phyloP scores from a whole-genome alignment of 139 green algal genomes.

The Chlorella vulgaris region DNA sequence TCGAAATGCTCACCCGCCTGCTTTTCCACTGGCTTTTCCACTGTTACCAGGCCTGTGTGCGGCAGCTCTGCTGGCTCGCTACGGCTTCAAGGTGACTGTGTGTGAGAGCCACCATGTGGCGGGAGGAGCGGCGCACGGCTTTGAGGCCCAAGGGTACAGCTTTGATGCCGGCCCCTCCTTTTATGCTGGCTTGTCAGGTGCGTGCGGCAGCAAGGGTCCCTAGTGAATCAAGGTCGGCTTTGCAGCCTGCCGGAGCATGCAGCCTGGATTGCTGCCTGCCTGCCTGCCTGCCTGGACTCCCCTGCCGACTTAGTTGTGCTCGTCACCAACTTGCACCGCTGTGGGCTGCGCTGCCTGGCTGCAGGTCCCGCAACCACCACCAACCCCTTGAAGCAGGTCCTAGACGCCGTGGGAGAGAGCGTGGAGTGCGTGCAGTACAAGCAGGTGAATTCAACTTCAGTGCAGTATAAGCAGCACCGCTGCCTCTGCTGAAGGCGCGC shows the following conservation, averaged over 20 bases:
- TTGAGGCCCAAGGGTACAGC: slow-evolving; percentile 81
- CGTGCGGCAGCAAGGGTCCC: not conserved
- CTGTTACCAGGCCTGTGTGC: slow-evolving; percentile 63
- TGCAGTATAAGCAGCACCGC: not conserved
- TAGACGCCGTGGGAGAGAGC: slow-evolving; percentile 81
- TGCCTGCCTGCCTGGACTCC: too few species aligned
- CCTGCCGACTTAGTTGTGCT: too few species aligned
- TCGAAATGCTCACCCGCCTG: not conserved
- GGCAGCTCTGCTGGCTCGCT: slow-evolving; percentile 84
- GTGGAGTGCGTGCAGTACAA: slow-evolving; percentile 90
- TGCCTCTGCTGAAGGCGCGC: not conserved
- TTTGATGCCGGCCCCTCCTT: slow-evolving; percentile 90
- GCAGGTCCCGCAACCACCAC: slow-evolving; percentile 54
- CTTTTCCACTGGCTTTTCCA: not conserved
- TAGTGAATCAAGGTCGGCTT: too few species aligned
- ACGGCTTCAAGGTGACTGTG: slow-evolving; percentile 67
- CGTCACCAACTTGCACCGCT: too few species aligned
- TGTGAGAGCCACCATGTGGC: slow-evolving; percentile 80
- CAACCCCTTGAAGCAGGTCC: slow-evolving; percentile 85
- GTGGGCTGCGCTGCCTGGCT: too few species aligned
- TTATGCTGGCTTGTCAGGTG: slow-evolving; percentile 64
- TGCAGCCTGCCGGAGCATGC: too few species aligned
- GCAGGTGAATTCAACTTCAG: slow-evolving; percentile 82
- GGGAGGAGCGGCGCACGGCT: slow-evolving; percentile 85
- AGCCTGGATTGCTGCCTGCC: too few species aligned